These are phyloP conservation scores for Mallotus nudiflorus DNA, from an alignment of 345 rosid genomes.

Conservation along the genomic window DNA sequence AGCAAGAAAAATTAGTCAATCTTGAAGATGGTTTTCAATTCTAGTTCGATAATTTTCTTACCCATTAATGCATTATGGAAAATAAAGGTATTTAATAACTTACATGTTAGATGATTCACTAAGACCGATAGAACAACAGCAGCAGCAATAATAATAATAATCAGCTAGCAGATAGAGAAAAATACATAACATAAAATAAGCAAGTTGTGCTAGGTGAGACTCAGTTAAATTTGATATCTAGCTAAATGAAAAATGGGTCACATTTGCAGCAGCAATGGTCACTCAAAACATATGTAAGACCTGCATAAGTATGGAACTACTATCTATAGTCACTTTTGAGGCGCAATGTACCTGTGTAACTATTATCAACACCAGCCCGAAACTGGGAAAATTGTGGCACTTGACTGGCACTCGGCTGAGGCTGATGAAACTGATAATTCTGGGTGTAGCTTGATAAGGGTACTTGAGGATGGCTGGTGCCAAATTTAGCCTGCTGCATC, in stretches of 20 bases:
- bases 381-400: slow-evolving; percentile 9
- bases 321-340: neutral
- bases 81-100: no score
- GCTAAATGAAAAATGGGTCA: no score
- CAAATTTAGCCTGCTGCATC: slow-evolving; percentile 17
- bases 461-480: slow-evolving; percentile 5
- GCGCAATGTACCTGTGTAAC: slow-evolving; percentile 23
- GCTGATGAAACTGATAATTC: slow-evolving; percentile 12
- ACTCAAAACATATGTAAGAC: neutral
- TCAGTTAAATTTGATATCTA: no score
- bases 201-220: neutral
- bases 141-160: no score
- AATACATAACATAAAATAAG: neutral
- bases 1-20: no score
- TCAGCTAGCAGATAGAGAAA: neutral
- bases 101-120: no score
- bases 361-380: slow-evolving; percentile 21
- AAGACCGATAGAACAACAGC: no score
- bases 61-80: no score
- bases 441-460: slow-evolving; percentile 19
- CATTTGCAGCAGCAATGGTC: no score
- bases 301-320: neutral
- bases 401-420: slow-evolving; percentile 11
- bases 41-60: no score
- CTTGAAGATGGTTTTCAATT: no score